These are phyloP conservation scores for Zoysia matrella DNA, from an alignment of 202 grass and related monocot species.

Conservation along the genomic window DNA sequence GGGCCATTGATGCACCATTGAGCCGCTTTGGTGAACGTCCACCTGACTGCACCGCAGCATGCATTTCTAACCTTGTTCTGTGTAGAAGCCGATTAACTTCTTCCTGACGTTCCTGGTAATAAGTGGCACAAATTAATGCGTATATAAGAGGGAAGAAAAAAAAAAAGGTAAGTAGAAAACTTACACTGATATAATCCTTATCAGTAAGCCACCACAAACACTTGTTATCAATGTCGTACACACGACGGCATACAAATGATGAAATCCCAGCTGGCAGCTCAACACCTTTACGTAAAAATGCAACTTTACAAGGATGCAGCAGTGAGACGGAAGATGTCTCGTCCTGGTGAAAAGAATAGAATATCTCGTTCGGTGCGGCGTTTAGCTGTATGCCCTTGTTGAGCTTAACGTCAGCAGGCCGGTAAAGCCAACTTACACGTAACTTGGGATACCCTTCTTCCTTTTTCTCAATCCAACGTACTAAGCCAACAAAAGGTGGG, in stretches of 20 bases:
- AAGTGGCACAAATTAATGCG: constrained; percentile 29
- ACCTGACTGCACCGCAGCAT: constrained; percentile 85
- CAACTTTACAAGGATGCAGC: constrained; percentile 94
- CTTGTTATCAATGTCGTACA: constrained; percentile 94
- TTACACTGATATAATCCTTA: constrained; percentile 91
- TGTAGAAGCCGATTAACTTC: constrained; percentile 84
- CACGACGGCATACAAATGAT: constrained; percentile 86
- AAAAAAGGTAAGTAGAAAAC: constrained; percentile 33
- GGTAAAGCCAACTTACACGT: constrained; percentile 88
- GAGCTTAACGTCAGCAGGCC: constrained; percentile 82
- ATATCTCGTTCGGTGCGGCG: constrained; percentile 86
- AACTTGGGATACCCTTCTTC: constrained; percentile 67
- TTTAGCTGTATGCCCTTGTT: constrained; percentile 65
- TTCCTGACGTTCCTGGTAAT: constrained; percentile 82
- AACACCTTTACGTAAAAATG: constrained; percentile 86
- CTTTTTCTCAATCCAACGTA: constrained; percentile 75
- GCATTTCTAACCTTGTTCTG: constrained; percentile 6
- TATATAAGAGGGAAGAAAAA: not conserved
- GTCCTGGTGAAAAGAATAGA: constrained; percentile 98
- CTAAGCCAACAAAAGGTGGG: constrained; percentile 89
- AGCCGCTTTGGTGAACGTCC: constrained; percentile 80
- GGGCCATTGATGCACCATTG: constrained; percentile 64
- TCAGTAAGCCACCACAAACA: constrained; percentile 98
- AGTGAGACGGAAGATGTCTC: constrained; percentile 77
- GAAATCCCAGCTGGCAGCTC: constrained; percentile 73